Base-by-base conservation (phyloP, 208 protist species). In the Trypanosoma conorhini region DNA sequence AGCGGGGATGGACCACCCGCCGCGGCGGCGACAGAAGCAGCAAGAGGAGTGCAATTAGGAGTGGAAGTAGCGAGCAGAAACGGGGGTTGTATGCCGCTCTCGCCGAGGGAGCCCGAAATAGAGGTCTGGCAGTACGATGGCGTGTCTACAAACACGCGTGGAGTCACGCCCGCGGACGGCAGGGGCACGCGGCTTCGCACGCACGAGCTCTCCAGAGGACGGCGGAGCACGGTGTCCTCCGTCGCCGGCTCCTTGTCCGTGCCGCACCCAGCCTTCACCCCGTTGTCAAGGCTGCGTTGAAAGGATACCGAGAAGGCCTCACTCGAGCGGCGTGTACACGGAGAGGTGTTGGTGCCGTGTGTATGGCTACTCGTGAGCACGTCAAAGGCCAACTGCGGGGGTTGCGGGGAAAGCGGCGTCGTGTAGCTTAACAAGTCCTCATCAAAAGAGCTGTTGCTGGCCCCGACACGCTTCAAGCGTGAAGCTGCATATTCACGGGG, bases 341-440 rank as follows among this genome's bases (percentile, higher is more conserved):
- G 8, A 24, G 51, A 30, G 7, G 51, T 24, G 51, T 31, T 12
- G 17, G 15, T 48, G 33, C 22, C 26, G 3, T 5, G 15, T 33
- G 30, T 51, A 33, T n/a, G 9, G 31, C n/a, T 46, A 62, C 58
- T 59, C 42, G 44, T 72, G 19, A 72, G 26, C 31, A 72, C 57
- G 5, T 72, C 67, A 30, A 72, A 72, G 15, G 35, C 48, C 35
- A 24, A 46, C 19, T 64, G 67, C 21, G 67, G 67, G 56, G 46
- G 58, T 3, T 57, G 44, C 22, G 58, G 46, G 1, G 67, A 72
- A 8, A 72, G 40, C 15, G 58, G 67, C 15, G 67, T 62, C 28
- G 19, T 46, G 30, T 48, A 64, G 26, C 40, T 48, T 19, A 64
- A 30, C 44, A 58, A 44, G n/a, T 72, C 67, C 56, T 70, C 48